Percentiles rank a stretch among this genome's conserved stretches.
phyloP scores from a whole-genome alignment of 139 green algal genomes.

The Coccomyxa sp. region DNA sequence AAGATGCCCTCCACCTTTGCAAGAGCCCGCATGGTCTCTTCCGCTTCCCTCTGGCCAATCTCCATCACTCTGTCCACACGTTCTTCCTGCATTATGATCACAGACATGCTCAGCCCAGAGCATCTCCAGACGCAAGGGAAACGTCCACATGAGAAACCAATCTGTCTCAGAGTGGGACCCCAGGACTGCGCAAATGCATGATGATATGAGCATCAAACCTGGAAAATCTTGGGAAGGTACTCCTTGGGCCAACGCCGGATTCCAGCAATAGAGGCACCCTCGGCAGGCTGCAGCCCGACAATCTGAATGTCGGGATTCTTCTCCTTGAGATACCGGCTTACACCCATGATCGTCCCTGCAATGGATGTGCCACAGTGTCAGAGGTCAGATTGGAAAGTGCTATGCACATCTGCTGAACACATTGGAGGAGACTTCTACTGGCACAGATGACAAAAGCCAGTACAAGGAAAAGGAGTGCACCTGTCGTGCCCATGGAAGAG shows the following conservation, averaged over 20 bases:
- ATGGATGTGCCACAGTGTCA: not conserved
- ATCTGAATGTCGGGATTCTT: conserved; percentile 36
- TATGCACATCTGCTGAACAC: no score
- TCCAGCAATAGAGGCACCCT: conserved; percentile 35
- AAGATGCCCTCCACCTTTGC: conserved; percentile 34
- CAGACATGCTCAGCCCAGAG: no score
- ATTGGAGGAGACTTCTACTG: no score
- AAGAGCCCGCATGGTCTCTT: conserved; percentile 35
- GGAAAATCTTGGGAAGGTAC: conserved; percentile 46
- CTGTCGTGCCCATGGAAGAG: conserved; percentile 43
- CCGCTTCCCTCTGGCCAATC: conserved; percentile 33
- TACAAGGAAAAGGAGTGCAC: not conserved
- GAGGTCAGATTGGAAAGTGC: not conserved
- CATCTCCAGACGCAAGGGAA: no score
- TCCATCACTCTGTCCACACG: conserved; percentile 40
- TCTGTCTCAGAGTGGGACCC: no score
- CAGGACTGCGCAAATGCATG: not conserved
- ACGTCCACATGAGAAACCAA: no score
- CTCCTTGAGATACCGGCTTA: conserved; percentile 35
- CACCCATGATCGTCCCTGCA: conserved; percentile 43
- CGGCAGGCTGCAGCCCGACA: conserved; percentile 36
- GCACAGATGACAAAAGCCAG: no score
- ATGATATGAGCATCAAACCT: conserved; percentile 10
- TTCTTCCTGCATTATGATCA: not conserved
- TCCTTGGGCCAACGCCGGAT: conserved; percentile 38